A percentile compares a stretch with the other conserved stretches of the same genome.
Evolutionary conservation across 495 filamentous ascomycete species (phyloP).

Genomic region (Ascodesmis nigricans): DNA sequence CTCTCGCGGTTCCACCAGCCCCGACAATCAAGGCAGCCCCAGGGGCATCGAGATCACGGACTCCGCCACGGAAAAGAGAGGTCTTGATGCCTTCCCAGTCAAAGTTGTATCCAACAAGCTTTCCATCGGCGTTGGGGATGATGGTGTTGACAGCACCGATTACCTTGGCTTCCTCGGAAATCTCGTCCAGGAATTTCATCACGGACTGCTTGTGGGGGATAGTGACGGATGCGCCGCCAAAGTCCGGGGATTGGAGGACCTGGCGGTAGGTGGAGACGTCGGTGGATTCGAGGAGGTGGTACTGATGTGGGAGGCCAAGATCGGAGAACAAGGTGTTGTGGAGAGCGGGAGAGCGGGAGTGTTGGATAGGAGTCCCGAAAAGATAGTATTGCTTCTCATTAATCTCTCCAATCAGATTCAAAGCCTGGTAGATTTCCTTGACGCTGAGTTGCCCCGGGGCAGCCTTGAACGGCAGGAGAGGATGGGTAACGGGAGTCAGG

Average conservation of each 20-base stretch:
- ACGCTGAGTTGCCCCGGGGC: constrained; percentile 89
- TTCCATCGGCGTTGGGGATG: constrained; percentile 33
- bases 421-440: constrained; percentile 57
- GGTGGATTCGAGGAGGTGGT: constrained; percentile 57
- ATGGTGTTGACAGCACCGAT: constrained; percentile 97
- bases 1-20: constrained; percentile 75
- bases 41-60: constrained; percentile 26
- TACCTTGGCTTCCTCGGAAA: constrained; percentile 50
- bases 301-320: constrained; percentile 70
- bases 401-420: constrained; percentile 62
- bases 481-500: constrained; percentile 90
- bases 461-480: constrained; percentile 68
- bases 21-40: constrained; percentile 53
- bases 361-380: constrained; percentile 62
- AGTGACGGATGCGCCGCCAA: constrained; percentile 86
- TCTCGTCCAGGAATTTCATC: constrained; percentile 55
- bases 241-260: constrained; percentile 46
- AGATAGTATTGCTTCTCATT: constrained; percentile 57
- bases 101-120: constrained; percentile 70
- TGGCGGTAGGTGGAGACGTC: constrained; percentile 39
- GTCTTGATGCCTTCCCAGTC: constrained; percentile 88
- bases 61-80: constrained; percentile 51
- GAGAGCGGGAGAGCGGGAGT: constrained; percentile 63
- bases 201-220: constrained; percentile 88
- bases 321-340: constrained; percentile 71